Evolutionary conservation across 2,329 filamentous ascomycete genomes (phyloP).

Genomic region (Colletotrichum sansevieriae): DNA sequence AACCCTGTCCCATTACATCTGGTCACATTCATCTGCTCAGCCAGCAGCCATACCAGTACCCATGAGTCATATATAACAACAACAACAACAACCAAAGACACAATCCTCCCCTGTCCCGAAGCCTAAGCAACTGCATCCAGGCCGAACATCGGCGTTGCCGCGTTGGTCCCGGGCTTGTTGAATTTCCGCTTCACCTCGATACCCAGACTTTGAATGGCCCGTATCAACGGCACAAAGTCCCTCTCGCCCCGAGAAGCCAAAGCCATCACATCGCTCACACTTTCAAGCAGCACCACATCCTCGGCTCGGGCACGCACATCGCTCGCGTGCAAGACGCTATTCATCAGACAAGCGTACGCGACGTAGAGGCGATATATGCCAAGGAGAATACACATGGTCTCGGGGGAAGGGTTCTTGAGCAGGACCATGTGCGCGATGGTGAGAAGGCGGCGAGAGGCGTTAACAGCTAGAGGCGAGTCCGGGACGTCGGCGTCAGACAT

Average conservation of each 20-base stretch:
- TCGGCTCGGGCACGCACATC: slow-evolving; percentile 40
- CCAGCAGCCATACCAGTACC: too few relatives aligned
- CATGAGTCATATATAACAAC: too few relatives aligned
- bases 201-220: slow-evolving; percentile 46
- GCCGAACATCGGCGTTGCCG: background rate
- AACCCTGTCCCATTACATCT: too few relatives aligned
- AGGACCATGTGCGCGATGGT: slow-evolving; percentile 43
- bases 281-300: slow-evolving; percentile 45
- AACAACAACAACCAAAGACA: background rate
- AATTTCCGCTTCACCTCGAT: slow-evolving; percentile 44
- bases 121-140: background rate
- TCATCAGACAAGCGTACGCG: slow-evolving; percentile 47
- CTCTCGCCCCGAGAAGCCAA: slow-evolving; percentile 43
- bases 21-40: too few relatives aligned
- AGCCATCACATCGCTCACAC: slow-evolving; percentile 40
- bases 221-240: slow-evolving; percentile 47
- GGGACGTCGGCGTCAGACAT: slow-evolving; percentile 48
- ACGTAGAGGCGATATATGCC: slow-evolving; percentile 48
- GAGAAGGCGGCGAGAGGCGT: slow-evolving; percentile 45
- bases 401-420: slow-evolving; percentile 43
- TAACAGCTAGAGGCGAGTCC: slow-evolving; percentile 47
- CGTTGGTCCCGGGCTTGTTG: background rate
- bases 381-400: slow-evolving; percentile 45
- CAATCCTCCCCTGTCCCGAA: background rate
- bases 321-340: slow-evolving; percentile 43